phyloP scores from a whole-genome alignment of 768 basidiomycete genomes.

The Baorangia bicolor region DNA sequence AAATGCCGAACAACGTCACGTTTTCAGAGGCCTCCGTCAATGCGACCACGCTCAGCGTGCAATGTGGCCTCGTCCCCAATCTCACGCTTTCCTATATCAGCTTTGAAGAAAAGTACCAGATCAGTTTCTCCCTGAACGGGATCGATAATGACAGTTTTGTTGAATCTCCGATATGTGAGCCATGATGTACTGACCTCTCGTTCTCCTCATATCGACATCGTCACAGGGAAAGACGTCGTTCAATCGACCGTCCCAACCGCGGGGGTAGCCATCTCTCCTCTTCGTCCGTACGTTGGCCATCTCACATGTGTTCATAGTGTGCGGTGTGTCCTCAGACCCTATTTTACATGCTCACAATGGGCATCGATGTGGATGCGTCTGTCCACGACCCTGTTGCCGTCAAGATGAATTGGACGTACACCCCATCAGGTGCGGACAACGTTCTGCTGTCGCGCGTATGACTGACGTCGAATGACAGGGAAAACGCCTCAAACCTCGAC shows the following conservation, averaged over 20 bases:
- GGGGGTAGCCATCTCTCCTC: not conserved
- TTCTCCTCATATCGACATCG: too few relatives aligned
- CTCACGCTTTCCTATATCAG: not conserved
- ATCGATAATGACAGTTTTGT: not conserved
- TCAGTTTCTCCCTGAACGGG: not conserved
- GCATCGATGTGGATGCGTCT: too few relatives aligned
- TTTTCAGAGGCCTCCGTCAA: not conserved
- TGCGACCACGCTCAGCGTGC: not conserved
- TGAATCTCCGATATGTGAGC: not conserved
- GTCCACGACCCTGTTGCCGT: too few relatives aligned
- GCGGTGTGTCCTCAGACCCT: not conserved
- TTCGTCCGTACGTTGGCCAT: too few relatives aligned
- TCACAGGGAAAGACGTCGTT: not conserved
- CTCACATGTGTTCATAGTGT: not conserved
- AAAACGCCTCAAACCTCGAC: not conserved
- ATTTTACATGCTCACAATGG: not conserved
- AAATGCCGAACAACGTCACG: too few relatives aligned
- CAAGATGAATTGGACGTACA: not conserved
- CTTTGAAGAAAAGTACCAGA: not conserved
- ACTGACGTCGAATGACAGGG: not conserved
- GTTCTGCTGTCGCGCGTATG: not conserved
- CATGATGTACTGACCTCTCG: too few relatives aligned
- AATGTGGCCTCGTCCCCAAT: not conserved
- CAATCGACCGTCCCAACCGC: too few relatives aligned
- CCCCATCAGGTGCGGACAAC: not conserved